These are phyloP conservation scores for Boletales sp. DNA, from an alignment of 768 basidiomycete genomes.

Conservation along the genomic window DNA sequence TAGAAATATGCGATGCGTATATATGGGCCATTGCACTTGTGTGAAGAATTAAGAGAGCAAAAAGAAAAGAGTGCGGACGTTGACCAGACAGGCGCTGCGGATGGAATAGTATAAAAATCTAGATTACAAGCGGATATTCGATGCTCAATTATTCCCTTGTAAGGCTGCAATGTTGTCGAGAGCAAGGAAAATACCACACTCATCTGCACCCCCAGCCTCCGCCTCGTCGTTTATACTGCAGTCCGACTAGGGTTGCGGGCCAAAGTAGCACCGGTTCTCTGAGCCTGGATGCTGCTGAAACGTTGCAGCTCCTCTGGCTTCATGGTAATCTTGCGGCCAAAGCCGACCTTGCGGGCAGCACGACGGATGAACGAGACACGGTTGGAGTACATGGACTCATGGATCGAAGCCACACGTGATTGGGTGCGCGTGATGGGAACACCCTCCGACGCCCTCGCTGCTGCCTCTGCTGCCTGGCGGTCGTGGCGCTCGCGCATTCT, in stretches of 20 bases:
- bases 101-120: constrained; percentile 26
- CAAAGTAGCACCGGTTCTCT: constrained; percentile 69
- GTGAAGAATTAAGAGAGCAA: constrained; percentile 10
- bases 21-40: constrained; percentile 14
- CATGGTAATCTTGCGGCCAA: constrained; percentile 75
- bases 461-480: constrained; percentile 38
- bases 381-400: constrained; percentile 93
- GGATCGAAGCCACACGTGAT: constrained; percentile 84
- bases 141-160: constrained; percentile 19
- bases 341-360: constrained; percentile 84
- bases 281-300: constrained; percentile 84
- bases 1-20: constrained; percentile 16
- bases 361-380: constrained; percentile 92
- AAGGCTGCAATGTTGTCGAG: constrained; percentile 11
- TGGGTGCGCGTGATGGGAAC: constrained; percentile 82
- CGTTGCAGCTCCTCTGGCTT: constrained; percentile 83
- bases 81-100: constrained; percentile 15
- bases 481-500: constrained; percentile 65
- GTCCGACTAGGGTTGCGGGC: constrained; percentile 75
- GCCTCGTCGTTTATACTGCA: constrained; percentile 34
- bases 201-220: constrained; percentile 11
- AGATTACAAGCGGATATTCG: constrained; percentile 33
- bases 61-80: constrained; percentile 14
- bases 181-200: constrained; percentile 22
- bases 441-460: constrained; percentile 31